Conservation (phyloP, 441 rosid genomes). For the Breynia disticha region DNA sequence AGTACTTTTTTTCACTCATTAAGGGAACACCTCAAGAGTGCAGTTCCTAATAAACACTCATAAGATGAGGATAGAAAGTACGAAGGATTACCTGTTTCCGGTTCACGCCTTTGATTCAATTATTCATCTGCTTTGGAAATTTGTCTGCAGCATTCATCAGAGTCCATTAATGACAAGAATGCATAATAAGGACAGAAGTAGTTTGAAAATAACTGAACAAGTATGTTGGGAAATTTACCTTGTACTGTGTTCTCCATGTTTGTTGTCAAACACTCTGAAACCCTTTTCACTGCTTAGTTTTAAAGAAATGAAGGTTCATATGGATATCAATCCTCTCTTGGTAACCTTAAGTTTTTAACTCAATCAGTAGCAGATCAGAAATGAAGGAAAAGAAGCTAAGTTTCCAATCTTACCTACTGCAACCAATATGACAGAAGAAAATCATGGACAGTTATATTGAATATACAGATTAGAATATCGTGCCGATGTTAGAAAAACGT, state of each 20-base stretch:
- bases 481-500: too few relatives aligned
- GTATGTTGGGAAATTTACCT: not conserved
- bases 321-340: not conserved
- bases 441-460: too few relatives aligned
- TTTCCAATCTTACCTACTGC: too few relatives aligned
- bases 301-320: not conserved
- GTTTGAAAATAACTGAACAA: not conserved
- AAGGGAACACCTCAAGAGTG: too few relatives aligned
- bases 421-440: too few relatives aligned
- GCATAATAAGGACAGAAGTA: not conserved
- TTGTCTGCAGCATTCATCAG: slow-evolving; percentile 1
- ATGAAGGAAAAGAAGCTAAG: too few relatives aligned
- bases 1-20: too few relatives aligned
- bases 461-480: too few relatives aligned
- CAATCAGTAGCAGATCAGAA: not conserved
- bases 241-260: not conserved
- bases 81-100: too few relatives aligned
- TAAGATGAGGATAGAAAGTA: not conserved
- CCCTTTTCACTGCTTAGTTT: not conserved
- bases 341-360: not conserved
- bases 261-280: not conserved
- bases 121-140: slow-evolving; percentile 6
- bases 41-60: not conserved
- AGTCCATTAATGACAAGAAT: not conserved
- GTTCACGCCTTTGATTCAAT: not conserved